A percentile compares a stretch with the other conserved stretches of the same genome.
phyloP scores from a whole-genome alignment of 163 green algal species.

The Chlorella variabilis region DNA sequence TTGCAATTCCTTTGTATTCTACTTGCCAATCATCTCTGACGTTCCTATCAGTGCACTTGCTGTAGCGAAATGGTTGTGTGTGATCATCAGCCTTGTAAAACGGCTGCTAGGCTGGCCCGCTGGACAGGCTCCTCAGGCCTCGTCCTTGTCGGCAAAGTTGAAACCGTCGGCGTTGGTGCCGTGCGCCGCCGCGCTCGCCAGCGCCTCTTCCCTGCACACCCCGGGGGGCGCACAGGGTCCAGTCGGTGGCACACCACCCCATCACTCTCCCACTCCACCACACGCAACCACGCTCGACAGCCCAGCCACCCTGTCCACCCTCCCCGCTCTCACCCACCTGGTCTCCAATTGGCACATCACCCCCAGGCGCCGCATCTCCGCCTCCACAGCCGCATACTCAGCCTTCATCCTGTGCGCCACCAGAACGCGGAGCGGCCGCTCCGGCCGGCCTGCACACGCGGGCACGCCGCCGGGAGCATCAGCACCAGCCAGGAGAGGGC shows the following conservation, averaged over 20 bases:
- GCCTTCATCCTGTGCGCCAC: neutral
- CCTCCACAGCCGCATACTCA: neutral
- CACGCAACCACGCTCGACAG: neutral
- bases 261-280: no score
- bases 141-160: neutral
- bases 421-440: neutral
- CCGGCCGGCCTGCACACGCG: neutral
- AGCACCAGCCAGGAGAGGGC: no score
- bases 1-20: no score
- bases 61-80: no score
- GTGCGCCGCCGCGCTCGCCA: neutral
- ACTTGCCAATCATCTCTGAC: no score
- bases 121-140: no score
- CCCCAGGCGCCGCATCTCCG: conserved; percentile 1
- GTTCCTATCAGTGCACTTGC: no score
- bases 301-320: neutral
- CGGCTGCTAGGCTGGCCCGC: no score
- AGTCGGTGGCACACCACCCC: no score
- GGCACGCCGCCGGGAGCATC: no score
- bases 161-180: neutral
- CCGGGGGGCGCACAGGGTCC: no score
- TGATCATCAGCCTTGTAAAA: no score
- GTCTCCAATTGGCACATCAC: neutral
- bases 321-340: neutral
- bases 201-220: conserved; percentile 10